Conservation (phyloP, 176 grass and related monocot genomes). For the Oryza glaberrima region DNA sequence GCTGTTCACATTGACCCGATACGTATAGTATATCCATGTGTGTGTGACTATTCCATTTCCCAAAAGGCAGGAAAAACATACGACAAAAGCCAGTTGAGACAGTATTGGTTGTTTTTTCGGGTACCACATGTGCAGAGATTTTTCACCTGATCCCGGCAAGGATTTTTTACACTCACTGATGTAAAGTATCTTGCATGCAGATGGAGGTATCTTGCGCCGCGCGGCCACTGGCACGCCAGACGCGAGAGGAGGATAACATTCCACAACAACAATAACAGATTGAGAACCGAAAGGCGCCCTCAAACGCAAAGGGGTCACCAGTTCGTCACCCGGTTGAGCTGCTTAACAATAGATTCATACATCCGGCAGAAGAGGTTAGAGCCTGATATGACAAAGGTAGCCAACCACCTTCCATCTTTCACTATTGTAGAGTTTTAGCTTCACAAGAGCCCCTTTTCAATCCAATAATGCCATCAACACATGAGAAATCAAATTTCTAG, state of each 20-base stretch:
- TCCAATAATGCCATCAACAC: not conserved
- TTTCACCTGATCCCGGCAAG: not conserved
- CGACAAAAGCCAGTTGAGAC: not conserved
- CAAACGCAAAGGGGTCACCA: not conserved
- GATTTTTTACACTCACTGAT: too few species aligned
- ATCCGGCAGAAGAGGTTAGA: not conserved
- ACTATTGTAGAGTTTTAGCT: not conserved
- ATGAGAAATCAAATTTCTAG: not conserved
- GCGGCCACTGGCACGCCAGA: not conserved
- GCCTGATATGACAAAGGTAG: not conserved
- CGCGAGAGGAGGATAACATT: not conserved
- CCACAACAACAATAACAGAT: not conserved
- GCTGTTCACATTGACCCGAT: constrained; percentile 46
- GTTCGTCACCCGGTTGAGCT: not conserved
- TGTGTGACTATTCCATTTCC: not conserved
- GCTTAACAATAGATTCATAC: not conserved
- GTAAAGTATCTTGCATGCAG: too few species aligned
- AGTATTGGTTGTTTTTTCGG: not conserved
- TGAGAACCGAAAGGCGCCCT: not conserved
- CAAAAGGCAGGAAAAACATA: not conserved
- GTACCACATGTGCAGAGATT: not conserved
- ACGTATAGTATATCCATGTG: constrained; percentile 14
- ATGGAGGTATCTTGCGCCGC: not conserved
- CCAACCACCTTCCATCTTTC: not conserved
- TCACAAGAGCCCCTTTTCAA: not conserved